Conservation (phyloP, 106 monocot species). For the Dioscorea alata region DNA sequence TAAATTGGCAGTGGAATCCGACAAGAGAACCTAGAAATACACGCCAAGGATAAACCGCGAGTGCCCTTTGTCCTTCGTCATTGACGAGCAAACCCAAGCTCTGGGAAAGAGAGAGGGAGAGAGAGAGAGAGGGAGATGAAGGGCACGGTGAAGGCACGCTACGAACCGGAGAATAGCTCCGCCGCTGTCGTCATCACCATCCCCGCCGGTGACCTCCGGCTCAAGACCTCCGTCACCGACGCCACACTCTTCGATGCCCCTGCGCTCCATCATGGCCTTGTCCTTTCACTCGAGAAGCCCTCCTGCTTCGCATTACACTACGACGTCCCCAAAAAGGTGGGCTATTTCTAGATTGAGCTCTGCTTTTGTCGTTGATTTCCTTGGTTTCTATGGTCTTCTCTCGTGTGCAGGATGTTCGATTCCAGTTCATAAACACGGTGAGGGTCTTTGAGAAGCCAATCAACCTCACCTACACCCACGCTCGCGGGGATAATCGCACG, state of each 20-base stretch:
- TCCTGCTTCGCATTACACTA: conserved; percentile 72
- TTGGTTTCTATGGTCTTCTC: neutral
- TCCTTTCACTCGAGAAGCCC: conserved; percentile 72
- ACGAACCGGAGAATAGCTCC: conserved; percentile 46
- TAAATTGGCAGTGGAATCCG: no score
- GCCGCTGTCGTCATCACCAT: conserved; percentile 26
- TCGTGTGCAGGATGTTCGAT: conserved; percentile 56
- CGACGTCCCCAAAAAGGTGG: conserved; percentile 57
- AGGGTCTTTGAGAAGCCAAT: conserved; percentile 50
- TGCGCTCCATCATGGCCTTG: conserved; percentile 58
- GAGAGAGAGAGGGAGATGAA: conserved; percentile 24
- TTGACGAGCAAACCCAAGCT: no score
- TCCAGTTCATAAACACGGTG: conserved; percentile 86
- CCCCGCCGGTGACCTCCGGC: conserved; percentile 47
- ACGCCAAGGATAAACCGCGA: no score
- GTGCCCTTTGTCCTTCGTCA: no score
- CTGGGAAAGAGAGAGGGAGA: no score
- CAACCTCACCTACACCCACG: conserved; percentile 72
- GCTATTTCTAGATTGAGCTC: neutral
- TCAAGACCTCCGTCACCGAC: conserved; percentile 69
- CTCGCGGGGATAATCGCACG: conserved; percentile 38
- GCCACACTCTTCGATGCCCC: conserved; percentile 70
- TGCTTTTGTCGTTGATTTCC: neutral
- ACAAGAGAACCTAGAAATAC: no score
- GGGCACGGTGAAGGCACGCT: conserved; percentile 67